phyloP scores from a whole-genome alignment of 495 filamentous ascomycete genomes.

The Echria macrotheca region DNA sequence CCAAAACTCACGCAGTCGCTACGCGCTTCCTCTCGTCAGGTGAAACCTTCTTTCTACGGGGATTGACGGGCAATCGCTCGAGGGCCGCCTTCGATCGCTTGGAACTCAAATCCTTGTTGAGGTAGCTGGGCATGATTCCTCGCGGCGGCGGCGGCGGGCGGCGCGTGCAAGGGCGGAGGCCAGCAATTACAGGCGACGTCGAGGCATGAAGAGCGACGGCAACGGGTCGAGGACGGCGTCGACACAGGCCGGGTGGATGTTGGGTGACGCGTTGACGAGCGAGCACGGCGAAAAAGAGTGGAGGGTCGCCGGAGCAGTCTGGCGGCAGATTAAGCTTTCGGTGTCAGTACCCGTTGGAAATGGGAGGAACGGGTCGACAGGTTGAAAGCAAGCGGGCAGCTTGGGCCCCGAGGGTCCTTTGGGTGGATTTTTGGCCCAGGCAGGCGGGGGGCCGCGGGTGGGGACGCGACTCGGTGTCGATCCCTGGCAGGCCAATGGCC shows the following conservation, averaged over 20 bases:
- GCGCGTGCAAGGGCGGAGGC: no score
- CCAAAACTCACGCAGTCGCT: constrained; percentile 26
- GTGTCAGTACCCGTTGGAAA: constrained; percentile 26
- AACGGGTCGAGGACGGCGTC: no score
- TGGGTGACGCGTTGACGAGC: no score
- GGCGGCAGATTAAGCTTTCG: constrained; percentile 24
- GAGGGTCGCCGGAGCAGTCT: neutral
- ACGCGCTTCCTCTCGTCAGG: constrained; percentile 33
- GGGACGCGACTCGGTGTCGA: neutral
- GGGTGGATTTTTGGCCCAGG: constrained; percentile 1
- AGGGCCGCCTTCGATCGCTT: no score
- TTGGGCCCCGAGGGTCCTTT: neutral
- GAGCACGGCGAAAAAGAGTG: no score
- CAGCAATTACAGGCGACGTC: no score
- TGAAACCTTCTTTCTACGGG: constrained; percentile 31
- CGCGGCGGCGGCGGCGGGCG: no score
- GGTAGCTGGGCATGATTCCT: no score
- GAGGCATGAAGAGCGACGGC: no score
- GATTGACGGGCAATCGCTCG: constrained; percentile 33
- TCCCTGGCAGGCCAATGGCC: neutral
- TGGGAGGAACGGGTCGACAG: constrained; percentile 13
- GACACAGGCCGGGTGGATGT: no score
- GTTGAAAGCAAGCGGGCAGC: constrained; percentile 7
- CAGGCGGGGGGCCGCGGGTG: neutral
- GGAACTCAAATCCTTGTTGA: no score